phyloP scores from a whole-genome alignment of 805 yeast genomes.

The Kodamaea lidongshanica region DNA sequence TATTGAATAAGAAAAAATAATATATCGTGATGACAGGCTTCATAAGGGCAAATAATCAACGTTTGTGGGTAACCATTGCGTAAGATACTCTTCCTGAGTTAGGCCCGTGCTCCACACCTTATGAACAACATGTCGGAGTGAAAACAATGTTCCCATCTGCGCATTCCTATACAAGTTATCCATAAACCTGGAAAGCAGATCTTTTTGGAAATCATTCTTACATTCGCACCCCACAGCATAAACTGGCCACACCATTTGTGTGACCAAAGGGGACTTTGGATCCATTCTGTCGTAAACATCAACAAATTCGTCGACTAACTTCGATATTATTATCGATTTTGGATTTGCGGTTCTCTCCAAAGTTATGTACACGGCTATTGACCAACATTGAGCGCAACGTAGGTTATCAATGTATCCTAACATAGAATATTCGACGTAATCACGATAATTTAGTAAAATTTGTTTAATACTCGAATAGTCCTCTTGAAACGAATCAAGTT shows the following conservation, averaged over 20 bases:
- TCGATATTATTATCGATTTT: slow-evolving; percentile 19
- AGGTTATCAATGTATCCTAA: slow-evolving; percentile 35
- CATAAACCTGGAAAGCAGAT: slow-evolving; percentile 26
- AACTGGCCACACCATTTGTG: slow-evolving; percentile 63
- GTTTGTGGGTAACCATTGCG: slow-evolving; percentile 45
- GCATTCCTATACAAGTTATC: slow-evolving; percentile 41
- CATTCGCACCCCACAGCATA: slow-evolving; percentile 46
- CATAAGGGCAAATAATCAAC: slow-evolving; percentile 44
- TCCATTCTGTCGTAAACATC: slow-evolving; percentile 42
- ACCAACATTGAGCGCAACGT: slow-evolving; percentile 55
- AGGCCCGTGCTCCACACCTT: slow-evolving; percentile 42
- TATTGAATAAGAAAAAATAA: too few relatives aligned
- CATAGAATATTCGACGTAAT: slow-evolving; percentile 31
- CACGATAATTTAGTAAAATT: slow-evolving; percentile 40
- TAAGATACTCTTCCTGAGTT: slow-evolving; percentile 39
- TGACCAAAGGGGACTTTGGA: slow-evolving; percentile 41
- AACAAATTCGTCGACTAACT: slow-evolving; percentile 42
- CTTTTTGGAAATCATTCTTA: slow-evolving; percentile 25
- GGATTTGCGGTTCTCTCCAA: slow-evolving; percentile 26
- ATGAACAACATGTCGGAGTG: slow-evolving; percentile 37
- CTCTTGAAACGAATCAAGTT: slow-evolving; percentile 1
- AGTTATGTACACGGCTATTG: slow-evolving; percentile 32
- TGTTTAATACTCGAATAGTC: slow-evolving; percentile 29
- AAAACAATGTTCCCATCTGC: slow-evolving; percentile 49
- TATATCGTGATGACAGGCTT: too few relatives aligned